A percentile compares a stretch with the other conserved stretches of the same genome.
Evolutionary conservation across 208 protist species (phyloP).

Genomic region (Leishmania aethiopica): DNA sequence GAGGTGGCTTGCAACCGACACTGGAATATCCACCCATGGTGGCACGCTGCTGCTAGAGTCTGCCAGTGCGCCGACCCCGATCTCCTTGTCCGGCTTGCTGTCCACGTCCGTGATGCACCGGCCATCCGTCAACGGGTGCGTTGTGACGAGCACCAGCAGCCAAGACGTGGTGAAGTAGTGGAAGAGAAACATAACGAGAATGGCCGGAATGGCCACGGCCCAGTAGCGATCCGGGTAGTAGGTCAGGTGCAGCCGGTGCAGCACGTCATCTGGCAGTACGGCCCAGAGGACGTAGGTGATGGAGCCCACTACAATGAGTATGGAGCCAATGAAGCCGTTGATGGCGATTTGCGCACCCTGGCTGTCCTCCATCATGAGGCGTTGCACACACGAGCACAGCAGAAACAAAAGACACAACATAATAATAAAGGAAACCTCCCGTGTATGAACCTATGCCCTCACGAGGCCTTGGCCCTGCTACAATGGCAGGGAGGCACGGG

Average conservation of each 20-base stretch:
- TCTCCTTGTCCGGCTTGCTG: constrained; percentile 54
- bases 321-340: constrained; percentile 87
- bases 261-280: constrained; percentile 53
- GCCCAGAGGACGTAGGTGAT: constrained; percentile 83
- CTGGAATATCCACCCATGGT: constrained; percentile 84
- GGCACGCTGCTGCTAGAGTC: constrained; percentile 68
- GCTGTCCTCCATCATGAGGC: constrained; percentile 20
- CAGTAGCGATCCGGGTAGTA: constrained; percentile 94
- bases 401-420: background rate
- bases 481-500: background rate
- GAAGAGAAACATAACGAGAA: constrained; percentile 75
- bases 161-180: constrained; percentile 74
- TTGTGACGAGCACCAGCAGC: constrained; percentile 69
- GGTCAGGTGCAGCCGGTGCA: constrained; percentile 67
- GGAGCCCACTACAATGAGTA: constrained; percentile 59
- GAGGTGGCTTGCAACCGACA: constrained; percentile 69
- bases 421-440: background rate
- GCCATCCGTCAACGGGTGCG: constrained; percentile 74
- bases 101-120: constrained; percentile 76
- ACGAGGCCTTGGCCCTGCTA: background rate
- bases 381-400: background rate
- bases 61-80: constrained; percentile 51
- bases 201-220: constrained; percentile 82
- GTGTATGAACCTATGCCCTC: background rate
- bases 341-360: constrained; percentile 72